These are phyloP conservation scores for Ottelia alismoides DNA, from an alignment of 106 monocot genomes.

Conservation along the genomic window DNA sequence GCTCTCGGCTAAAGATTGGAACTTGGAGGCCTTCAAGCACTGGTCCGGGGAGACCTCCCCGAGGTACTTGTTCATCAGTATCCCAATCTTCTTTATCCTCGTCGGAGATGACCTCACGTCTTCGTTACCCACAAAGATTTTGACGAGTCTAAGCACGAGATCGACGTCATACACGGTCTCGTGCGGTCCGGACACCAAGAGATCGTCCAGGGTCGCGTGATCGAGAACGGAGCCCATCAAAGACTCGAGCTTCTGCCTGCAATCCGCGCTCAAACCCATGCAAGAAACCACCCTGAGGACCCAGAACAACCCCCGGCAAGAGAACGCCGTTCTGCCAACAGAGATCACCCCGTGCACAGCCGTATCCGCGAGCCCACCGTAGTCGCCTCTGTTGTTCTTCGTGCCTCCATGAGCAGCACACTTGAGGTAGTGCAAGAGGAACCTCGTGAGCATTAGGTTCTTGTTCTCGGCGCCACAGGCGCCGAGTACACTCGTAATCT, in stretches of 20 bases:
- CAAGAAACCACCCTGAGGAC: no score
- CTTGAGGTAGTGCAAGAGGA: slow-evolving; percentile 28
- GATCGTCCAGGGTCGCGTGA: no score
- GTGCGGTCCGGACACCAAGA: no score
- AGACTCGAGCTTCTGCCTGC: no score
- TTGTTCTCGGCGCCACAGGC: slow-evolving; percentile 14
- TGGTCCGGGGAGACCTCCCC: slow-evolving; percentile 78
- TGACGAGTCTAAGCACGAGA: no score
- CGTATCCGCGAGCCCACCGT: slow-evolving; percentile 47
- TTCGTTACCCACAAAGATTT: no score
- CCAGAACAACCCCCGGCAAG: slow-evolving; percentile 62
- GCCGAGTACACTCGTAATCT: slow-evolving; percentile 4
- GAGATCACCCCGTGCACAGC: slow-evolving; percentile 60
- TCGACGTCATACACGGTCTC: no score
- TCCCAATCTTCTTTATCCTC: slow-evolving; percentile 80
- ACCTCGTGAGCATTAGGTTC: slow-evolving; percentile 21
- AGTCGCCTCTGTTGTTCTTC: no score
- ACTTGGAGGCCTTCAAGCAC: slow-evolving; percentile 57
- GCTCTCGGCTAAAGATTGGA: slow-evolving; percentile 64
- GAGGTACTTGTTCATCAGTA: slow-evolving; percentile 61
- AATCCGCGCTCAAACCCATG: no score
- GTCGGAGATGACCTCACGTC: no score
- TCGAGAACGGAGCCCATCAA: no score
- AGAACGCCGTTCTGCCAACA: slow-evolving; percentile 43
- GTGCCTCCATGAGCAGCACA: slow-evolving; percentile 6